Evolutionary conservation across 257 asterid species (phyloP), one percentile per base, ranked within the genome.

Genomic region (Eustoma russellianum): DNA sequence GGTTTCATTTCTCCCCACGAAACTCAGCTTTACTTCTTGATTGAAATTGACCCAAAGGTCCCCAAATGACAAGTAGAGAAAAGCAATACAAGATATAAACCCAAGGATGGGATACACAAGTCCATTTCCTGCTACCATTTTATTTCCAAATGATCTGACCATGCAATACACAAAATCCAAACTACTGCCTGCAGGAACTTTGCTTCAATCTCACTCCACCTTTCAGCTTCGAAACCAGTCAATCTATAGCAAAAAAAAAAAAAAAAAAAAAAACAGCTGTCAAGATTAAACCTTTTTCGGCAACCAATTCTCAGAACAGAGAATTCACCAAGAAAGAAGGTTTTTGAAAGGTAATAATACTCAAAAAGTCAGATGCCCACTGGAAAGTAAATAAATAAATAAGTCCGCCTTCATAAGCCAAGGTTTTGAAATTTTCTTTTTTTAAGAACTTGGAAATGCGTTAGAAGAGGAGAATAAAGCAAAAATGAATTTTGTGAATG

Each of bases 1-100:
- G 69, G 86, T 83, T 47, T 94, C 99, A 77, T 92, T 92, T 62
- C 95, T 88, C 79, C 74, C 97, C 66, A 92, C 97, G 68, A 88
- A 88, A 61, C 93, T 81, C 53, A 81, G 68, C 38, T 73, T 74
- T 18, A 70, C 71, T 34, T 74, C 84, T 13, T 65, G 60, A 44
- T 66, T 67, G 14, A 60, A 63, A 72, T 67, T 63, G 13, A 68
- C 64, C 95, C 94, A 83, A 9, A 82, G 51, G 66, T 83, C 97
- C n/a, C 99, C 95, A 67, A 88, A 88, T 13, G 96, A 80, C 71
- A 91, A 55, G 74, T 83, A 86, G 8, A 91, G 61, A 52, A 86
- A 83, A 35, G 79, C 92, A 71, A 80, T 72, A 67, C 88, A 86
- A 13, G 96, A 83, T 55, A 82, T 91, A 62, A 91, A 77, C 7